Evolutionary conservation across 108 stramenopile genomes (phyloP).

Genomic region (Fistulifera pelliculosa): DNA sequence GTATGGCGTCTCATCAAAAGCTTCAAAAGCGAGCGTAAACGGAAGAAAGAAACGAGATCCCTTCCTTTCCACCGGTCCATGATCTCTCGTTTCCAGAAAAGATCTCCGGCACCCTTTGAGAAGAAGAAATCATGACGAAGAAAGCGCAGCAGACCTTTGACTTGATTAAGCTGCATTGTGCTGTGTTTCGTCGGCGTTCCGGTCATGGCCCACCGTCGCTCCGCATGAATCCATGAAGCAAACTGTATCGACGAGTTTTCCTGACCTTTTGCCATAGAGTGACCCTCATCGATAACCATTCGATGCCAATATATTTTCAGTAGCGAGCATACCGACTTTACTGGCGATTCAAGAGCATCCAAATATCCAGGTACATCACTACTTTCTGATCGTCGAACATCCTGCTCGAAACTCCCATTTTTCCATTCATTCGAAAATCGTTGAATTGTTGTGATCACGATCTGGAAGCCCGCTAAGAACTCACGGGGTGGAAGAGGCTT

Average conservation of each 20-base stretch:
- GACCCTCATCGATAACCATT: constrained; percentile 77
- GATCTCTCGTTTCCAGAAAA: constrained; percentile 46
- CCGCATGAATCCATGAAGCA: constrained; percentile 63
- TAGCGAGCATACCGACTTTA: constrained; percentile 41
- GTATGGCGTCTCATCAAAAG: constrained; percentile 79
- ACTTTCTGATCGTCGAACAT: constrained; percentile 9
- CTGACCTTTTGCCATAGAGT: constrained; percentile 60
- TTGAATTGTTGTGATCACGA: constrained; percentile 65
- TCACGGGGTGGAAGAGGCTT: constrained; percentile 40
- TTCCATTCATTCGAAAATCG: constrained; percentile 72
- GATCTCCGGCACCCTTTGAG: constrained; percentile 35
- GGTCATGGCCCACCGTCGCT: constrained; percentile 75
- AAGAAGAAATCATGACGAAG: constrained; percentile 67
- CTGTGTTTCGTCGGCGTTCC: constrained; percentile 79
- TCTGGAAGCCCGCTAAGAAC: constrained; percentile 46
- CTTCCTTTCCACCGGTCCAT: constrained; percentile 43
- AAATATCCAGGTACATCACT: not conserved
- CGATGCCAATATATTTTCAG: constrained; percentile 72
- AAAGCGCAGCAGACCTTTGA: constrained; percentile 51
- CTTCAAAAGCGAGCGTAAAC: constrained; percentile 42
- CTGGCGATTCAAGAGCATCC: not conserved
- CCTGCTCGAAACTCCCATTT: constrained; percentile 62
- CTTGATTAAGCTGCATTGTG: constrained; percentile 30
- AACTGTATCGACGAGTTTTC: constrained; percentile 65
- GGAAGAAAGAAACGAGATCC: constrained; percentile 44